These are phyloP conservation scores for Aureobasidium namibiae DNA, from an alignment of 2,329 filamentous ascomycete genomes.

Conservation along the genomic window DNA sequence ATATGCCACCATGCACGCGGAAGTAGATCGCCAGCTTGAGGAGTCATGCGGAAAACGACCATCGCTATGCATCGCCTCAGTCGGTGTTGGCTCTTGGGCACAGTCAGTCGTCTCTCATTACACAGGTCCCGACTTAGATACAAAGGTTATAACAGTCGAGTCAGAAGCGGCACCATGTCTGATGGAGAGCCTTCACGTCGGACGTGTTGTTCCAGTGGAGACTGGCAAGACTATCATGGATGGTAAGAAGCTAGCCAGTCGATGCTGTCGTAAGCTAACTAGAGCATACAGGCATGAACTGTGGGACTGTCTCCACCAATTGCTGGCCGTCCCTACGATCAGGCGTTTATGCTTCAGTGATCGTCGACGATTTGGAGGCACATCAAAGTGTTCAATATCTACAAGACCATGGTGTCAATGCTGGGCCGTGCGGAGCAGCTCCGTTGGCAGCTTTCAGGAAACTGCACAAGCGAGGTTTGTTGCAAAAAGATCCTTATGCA, in stretches of 20 bases:
- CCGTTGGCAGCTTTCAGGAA: slow-evolving; percentile 48
- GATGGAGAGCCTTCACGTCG: slow-evolving; percentile 42
- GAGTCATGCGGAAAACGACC: slow-evolving; percentile 17
- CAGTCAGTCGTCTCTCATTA: slow-evolving; percentile 61
- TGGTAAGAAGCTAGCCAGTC: slow-evolving; percentile 30
- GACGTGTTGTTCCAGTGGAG: slow-evolving; percentile 39
- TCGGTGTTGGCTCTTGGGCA: slow-evolving; percentile 65
- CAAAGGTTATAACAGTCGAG: slow-evolving; percentile 57
- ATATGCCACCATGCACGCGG: slow-evolving; percentile 63
- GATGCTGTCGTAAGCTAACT: neutral
- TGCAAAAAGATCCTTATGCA: slow-evolving; percentile 30
- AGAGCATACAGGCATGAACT: slow-evolving; percentile 45
- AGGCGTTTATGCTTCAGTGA: slow-evolving; percentile 53
- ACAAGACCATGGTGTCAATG: slow-evolving; percentile 36
- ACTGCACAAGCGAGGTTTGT: slow-evolving; percentile 30
- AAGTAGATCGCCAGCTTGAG: slow-evolving; percentile 55
- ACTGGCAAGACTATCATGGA: slow-evolving; percentile 63
- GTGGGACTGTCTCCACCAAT: slow-evolving; percentile 57
- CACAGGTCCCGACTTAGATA: slow-evolving; percentile 32
- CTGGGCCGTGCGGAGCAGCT: slow-evolving; percentile 57
- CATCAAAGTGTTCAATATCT: slow-evolving; percentile 53
- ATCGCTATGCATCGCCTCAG: slow-evolving; percentile 52
- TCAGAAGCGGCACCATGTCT: slow-evolving; percentile 57
- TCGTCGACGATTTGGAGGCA: slow-evolving; percentile 54
- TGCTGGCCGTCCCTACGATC: slow-evolving; percentile 54